Evolutionary conservation across 2,329 filamentous ascomycete species (phyloP).

Genomic region (Aspergillus unguis): DNA sequence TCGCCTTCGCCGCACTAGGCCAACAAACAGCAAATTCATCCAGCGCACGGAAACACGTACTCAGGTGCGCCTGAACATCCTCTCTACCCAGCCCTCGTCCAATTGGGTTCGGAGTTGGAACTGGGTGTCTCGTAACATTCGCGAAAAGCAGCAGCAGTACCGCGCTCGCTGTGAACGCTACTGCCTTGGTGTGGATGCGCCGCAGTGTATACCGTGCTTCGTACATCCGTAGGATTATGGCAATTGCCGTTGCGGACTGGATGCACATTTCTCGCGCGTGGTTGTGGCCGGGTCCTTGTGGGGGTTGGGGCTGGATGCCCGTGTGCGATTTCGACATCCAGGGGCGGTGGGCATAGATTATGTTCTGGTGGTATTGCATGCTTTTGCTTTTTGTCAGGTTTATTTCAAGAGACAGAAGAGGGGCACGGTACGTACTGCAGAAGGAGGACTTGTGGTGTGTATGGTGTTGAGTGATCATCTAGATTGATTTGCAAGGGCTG

Average conservation of each 20-base stretch:
- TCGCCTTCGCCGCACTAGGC: constrained; percentile 38
- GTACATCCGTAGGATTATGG: constrained; percentile 39
- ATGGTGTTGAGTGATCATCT: constrained; percentile 6
- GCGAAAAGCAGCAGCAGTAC: constrained; percentile 38
- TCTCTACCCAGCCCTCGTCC: constrained; percentile 27
- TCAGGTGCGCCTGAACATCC: constrained; percentile 28
- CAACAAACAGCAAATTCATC: constrained; percentile 40
- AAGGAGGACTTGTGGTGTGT: constrained; percentile 13
- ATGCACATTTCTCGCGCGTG: constrained; percentile 44
- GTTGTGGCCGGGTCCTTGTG: constrained; percentile 40
- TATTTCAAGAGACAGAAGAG: background rate
- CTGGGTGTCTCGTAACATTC: constrained; percentile 14
- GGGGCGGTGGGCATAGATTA: constrained; percentile 36
- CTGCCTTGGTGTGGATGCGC: constrained; percentile 41
- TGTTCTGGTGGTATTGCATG: constrained; percentile 36
- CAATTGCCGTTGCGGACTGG: constrained; percentile 38
- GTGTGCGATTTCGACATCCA: constrained; percentile 30
- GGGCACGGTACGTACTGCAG: background rate
- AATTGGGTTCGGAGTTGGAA: too few relatives aligned
- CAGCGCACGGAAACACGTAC: constrained; percentile 41
- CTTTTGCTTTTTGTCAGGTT: constrained; percentile 5
- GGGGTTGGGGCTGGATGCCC: constrained; percentile 30
- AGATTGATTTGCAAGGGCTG: constrained; percentile 16
- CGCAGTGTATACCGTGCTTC: constrained; percentile 41
- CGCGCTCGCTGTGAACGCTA: constrained; percentile 43